phyloP scores from a whole-genome alignment of 1,284 basidiomycete species.

The Malassezia dermatis region DNA sequence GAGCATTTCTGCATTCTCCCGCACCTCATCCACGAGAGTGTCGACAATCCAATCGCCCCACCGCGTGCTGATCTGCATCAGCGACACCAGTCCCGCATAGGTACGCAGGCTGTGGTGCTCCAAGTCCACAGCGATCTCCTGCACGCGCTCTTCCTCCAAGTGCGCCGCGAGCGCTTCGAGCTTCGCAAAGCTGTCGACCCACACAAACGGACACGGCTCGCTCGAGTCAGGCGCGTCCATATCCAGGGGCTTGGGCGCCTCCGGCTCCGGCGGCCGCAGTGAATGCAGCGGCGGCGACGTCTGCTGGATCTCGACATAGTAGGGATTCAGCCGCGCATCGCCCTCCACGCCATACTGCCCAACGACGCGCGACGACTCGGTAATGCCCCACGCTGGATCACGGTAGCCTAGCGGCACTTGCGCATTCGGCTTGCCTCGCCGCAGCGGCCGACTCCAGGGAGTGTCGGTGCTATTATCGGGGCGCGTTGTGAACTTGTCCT shows the following conservation, averaged over 20 bases:
- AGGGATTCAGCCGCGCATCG: slow-evolving; percentile 38
- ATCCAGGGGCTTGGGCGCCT: slow-evolving; percentile 29
- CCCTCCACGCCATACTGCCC: slow-evolving; percentile 45
- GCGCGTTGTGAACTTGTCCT: slow-evolving; percentile 33
- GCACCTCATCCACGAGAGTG: slow-evolving; percentile 57
- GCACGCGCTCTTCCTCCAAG: slow-evolving; percentile 50
- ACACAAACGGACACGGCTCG: slow-evolving; percentile 62
- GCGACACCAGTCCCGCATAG: slow-evolving; percentile 75
- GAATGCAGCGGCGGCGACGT: slow-evolving; percentile 49
- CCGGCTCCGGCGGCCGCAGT: slow-evolving; percentile 15
- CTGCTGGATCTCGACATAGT: slow-evolving; percentile 38
- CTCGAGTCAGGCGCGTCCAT: slow-evolving; percentile 51
- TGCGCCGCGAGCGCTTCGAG: slow-evolving; percentile 60
- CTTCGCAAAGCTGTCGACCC: slow-evolving; percentile 58
- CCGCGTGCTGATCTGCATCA: slow-evolving; percentile 73
- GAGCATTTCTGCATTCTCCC: slow-evolving; percentile 61
- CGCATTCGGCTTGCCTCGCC: slow-evolving; percentile 41
- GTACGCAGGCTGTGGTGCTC: slow-evolving; percentile 82
- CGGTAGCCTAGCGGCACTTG: slow-evolving; percentile 25
- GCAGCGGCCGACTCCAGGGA: slow-evolving; percentile 28
- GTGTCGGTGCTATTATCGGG: slow-evolving; percentile 32
- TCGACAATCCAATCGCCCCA: slow-evolving; percentile 80
- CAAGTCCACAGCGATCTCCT: slow-evolving; percentile 82
- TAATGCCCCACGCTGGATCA: slow-evolving; percentile 13
- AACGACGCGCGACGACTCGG: not conserved